Evolutionary conservation across 768 basidiomycete genomes (phyloP).

Genomic region (Dacryopinax spathularia): DNA sequence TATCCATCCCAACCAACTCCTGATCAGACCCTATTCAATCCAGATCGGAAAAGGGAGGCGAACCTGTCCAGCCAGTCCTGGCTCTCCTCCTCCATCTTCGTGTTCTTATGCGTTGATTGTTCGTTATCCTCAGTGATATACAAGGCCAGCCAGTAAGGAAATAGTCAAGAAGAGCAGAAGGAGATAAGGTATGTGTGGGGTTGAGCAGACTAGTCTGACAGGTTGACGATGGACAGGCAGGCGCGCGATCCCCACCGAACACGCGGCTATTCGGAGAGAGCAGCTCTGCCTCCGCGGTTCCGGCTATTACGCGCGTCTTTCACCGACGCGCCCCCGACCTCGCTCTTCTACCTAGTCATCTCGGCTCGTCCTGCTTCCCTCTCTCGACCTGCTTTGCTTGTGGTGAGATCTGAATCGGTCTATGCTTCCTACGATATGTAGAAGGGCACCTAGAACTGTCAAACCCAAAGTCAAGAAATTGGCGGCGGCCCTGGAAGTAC

Average conservation of each 20-base stretch:
- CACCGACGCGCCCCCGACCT: neutral
- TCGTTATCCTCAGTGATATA: neutral
- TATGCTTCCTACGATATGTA: neutral
- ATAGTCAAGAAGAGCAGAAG: neutral
- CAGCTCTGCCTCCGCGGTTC: neutral
- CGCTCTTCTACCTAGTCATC: too few species aligned
- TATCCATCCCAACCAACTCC: constrained; percentile 8
- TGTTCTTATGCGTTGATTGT: too few species aligned
- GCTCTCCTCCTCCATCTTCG: neutral
- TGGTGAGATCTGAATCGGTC: neutral
- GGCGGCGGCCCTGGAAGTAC: neutral
- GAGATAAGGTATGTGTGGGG: neutral
- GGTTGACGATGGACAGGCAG: neutral
- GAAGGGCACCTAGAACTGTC: neutral
- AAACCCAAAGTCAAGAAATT: too few species aligned
- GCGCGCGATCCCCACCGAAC: too few species aligned
- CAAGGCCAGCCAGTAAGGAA: neutral
- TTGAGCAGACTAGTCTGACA: neutral
- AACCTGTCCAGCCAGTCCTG: neutral
- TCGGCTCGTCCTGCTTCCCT: too few species aligned
- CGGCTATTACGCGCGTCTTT: neutral
- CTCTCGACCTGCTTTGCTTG: too few species aligned
- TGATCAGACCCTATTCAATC: neutral
- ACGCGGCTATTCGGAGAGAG: neutral
- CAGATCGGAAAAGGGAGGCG: neutral